Evolutionary conservation across 1,284 basidiomycete species (phyloP), one percentile per base, ranked within the genome.

Genomic region (Apiotrichum akiyoshidainum): DNA sequence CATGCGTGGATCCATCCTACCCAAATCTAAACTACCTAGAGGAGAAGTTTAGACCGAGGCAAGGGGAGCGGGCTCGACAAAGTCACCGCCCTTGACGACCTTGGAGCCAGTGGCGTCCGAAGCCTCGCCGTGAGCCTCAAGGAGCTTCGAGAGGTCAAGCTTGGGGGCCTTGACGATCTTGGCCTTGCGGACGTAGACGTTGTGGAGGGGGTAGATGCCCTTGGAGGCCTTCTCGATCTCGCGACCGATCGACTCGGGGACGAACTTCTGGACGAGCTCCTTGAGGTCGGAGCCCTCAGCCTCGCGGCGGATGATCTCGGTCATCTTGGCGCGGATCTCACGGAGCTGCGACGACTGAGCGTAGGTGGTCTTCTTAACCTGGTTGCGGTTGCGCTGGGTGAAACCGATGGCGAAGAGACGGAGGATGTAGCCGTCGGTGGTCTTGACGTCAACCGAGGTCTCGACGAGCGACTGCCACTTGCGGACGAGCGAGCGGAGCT

Each of bases 391-490:
- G 71, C 92, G 89, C 84, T 95, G 95, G 76, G 96, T 99, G 87
- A 99, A 99, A 74, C 89, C 96, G 72, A 99, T 99, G 70, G 93
- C 89, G 81, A 99, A 99, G 67, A 99, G 89, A 66, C 96, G 92
- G 80, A 99, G 85, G 75, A 98, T 89, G 86, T 99, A 99, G 61
- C 96, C 96, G 80, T 99, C 96, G 69, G 94, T 96, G 67, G 96
- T 99, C 84, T 93, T 94, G 75, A 99, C 92, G 78, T 99, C 96
- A 79, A 97, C 90, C 80, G 94, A 89, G 55, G 95, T 95, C 84
- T 99, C 95, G 75, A 99, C 94, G 75, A 99, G 89, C 42, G 93
- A 87, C 83, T 99, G 96, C 96, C 96, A 99, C 83, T 99, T 99
- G 80, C 95, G 92, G 72, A 99, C 96, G 74, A 99, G 92, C 59